Conservation (phyloP, 2,329 filamentous ascomycete genomes). For the Claviceps humidiphila region DNA sequence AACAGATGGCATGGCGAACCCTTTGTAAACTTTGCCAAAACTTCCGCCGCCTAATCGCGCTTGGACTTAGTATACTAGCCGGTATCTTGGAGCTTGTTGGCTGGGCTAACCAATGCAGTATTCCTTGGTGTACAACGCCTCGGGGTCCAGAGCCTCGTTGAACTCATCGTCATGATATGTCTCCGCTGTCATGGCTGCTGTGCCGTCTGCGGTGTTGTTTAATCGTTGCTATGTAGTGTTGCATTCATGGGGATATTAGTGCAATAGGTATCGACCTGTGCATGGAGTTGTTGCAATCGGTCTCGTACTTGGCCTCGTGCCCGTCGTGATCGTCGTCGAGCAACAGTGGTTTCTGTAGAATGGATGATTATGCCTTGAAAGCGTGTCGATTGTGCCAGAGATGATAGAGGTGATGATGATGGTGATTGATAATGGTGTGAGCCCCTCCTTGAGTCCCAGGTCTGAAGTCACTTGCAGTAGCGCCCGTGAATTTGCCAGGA, state of each 20-base stretch:
- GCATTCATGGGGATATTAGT: neutral
- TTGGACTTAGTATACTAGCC: conserved; percentile 13
- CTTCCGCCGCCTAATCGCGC: conserved; percentile 65
- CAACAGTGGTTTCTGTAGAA: neutral
- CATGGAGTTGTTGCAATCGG: neutral
- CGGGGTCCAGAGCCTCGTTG: conserved; percentile 58
- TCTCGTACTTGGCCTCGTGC: neutral
- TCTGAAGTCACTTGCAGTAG: neutral
- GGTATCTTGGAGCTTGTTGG: conserved; percentile 1
- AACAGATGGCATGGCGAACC: conserved; percentile 35
- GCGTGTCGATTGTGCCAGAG: neutral
- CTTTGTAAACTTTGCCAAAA: conserved; percentile 98
- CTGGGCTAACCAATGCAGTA: conserved; percentile 61
- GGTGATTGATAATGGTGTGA: neutral
- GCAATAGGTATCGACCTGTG: neutral
- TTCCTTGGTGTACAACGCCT: conserved; percentile 85
- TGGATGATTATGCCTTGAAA: neutral
- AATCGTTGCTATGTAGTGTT: neutral
- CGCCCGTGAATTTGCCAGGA: neutral
- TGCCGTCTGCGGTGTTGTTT: neutral
- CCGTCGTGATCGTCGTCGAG: neutral
- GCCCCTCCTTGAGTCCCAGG: neutral
- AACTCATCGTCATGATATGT: conserved; percentile 31
- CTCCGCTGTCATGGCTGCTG: conserved; percentile 32
- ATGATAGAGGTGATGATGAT: neutral